These are phyloP conservation scores for Salix purpurea DNA, from an alignment of 345 rosid genomes.

Conservation along the genomic window DNA sequence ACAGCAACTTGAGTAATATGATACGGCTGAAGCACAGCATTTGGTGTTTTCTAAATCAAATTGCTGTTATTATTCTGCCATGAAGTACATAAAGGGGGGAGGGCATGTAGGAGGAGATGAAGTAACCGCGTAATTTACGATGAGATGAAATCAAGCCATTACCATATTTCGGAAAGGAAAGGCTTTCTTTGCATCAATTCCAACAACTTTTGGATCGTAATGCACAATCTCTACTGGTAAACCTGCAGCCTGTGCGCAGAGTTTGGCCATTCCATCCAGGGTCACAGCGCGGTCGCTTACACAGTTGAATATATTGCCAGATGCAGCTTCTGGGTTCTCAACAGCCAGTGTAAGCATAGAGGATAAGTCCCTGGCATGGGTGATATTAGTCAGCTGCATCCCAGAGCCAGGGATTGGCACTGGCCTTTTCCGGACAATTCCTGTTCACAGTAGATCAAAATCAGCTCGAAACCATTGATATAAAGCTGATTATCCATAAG, in stretches of 20 bases:
- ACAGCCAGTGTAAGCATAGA: constrained; percentile 82
- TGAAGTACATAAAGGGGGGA: not conserved
- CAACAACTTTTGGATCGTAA: constrained; percentile 80
- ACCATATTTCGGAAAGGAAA: constrained; percentile 94
- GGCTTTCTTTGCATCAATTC: constrained; percentile 85
- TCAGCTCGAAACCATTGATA: not conserved
- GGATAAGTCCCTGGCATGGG: constrained; percentile 80
- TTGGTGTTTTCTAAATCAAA: not conserved
- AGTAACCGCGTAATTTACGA: not conserved
- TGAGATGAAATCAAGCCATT: constrained; percentile 4
- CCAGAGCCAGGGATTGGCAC: constrained; percentile 94
- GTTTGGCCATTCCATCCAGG: constrained; percentile 87
- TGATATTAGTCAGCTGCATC: constrained; percentile 77
- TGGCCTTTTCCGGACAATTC: constrained; percentile 82
- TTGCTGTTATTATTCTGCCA: not conserved
- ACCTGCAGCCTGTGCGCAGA: constrained; percentile 89
- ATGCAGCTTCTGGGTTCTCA: constrained; percentile 64
- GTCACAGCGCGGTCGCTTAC: constrained; percentile 91
- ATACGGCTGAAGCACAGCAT: not conserved
- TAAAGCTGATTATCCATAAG: not conserved
- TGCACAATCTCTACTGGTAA: constrained; percentile 67
- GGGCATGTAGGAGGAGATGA: not conserved
- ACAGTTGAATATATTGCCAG: constrained; percentile 69
- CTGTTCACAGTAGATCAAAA: constrained; percentile 24
- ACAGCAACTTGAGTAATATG: not conserved